Evolutionary conservation across 2,329 filamentous ascomycete species (phyloP).

Genomic region (Aspergillus pseudoviridinutans): DNA sequence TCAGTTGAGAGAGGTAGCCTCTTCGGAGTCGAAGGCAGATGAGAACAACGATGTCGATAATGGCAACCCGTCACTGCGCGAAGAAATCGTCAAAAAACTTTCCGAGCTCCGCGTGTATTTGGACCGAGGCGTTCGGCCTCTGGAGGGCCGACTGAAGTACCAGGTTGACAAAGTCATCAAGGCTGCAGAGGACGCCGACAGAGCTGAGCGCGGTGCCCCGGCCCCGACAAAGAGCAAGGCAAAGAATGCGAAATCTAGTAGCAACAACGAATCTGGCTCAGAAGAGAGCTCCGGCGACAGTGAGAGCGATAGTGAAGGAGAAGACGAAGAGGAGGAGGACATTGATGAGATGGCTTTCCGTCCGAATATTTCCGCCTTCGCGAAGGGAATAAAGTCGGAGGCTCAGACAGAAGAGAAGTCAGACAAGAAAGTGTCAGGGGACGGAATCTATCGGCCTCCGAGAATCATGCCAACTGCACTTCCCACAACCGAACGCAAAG

Average conservation of each 20-base stretch:
- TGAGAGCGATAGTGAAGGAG: conserved; percentile 24
- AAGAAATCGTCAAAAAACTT: conserved; percentile 77
- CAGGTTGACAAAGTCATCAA: conserved; percentile 93
- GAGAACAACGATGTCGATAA: conserved; percentile 32
- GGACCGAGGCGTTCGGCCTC: conserved; percentile 83
- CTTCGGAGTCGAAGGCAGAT: conserved; percentile 11
- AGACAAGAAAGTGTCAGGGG: conserved; percentile 33
- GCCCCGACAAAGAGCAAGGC: conserved; percentile 26
- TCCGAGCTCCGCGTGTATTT: conserved; percentile 87
- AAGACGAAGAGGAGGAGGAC: conserved; percentile 41
- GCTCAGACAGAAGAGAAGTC: conserved; percentile 6
- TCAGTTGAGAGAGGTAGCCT: conserved; percentile 62
- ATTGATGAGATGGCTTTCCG: conserved; percentile 61
- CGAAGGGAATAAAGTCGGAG: conserved; percentile 39
- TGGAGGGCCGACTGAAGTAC: conserved; percentile 88
- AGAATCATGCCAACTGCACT: conserved; percentile 83
- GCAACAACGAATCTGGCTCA: conserved; percentile 22
- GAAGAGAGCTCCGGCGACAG: conserved; percentile 24
- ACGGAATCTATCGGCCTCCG: conserved; percentile 83
- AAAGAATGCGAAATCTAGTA: conserved; percentile 27
- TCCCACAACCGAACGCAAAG: conserved; percentile 59
- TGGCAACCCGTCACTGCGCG: conserved; percentile 47
- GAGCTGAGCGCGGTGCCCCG: conserved; percentile 23
- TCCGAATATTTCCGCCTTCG: conserved; percentile 53
- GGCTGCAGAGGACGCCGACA: conserved; percentile 61